Evolutionary conservation across 83 land plant species (phyloP), one percentile per base, ranked within the genome.

Genomic region (Thuja plicata): DNA sequence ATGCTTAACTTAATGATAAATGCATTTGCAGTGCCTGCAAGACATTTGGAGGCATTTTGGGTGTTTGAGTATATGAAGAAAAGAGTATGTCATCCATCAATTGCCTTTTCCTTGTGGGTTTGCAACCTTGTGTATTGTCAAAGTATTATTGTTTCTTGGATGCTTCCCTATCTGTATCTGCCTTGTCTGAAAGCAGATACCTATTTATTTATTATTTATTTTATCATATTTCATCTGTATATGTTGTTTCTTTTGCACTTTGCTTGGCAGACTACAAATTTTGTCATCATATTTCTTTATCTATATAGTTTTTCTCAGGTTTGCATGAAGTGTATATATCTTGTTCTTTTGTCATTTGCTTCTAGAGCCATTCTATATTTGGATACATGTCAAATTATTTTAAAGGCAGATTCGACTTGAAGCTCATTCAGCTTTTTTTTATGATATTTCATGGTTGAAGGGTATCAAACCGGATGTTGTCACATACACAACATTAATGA

Each of bases 1-100:
- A 97, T 94, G 90, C 94, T 97, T 83, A 97, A 97, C 91, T 92
- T 95, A 81, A 87, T 97, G 74, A 96, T 97, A 24, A 97, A 97
- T 89, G 99, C 98, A 78, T 97, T 97, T 90, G 94, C 97, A 15
- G 98, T 96, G 91, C 97, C 96, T 87, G 91, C 94, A 86, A 94
- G 96, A 87, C 92, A 94, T 87, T 86, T 86, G 79, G 99, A 97
- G 88, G 98, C 99, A 43, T 96, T 97, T 92, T 87, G 98, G 43
- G 96, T 97, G 10, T 91, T 97, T 85, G 95, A 94, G n/a, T 96
- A 94, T 88, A 96, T 97, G 96, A 95, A 94, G 88, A 97, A 95
- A 88, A 94, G 93, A 91, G 99, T 96, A 85, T 92, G 93, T 81
- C 30, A 73, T 52, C 17, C 77, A 60, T 57, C 46, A 13, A 16